These are phyloP conservation scores for Arthrobotrys entomopaga DNA, from an alignment of 2,329 filamentous ascomycete species.

Conservation along the genomic window DNA sequence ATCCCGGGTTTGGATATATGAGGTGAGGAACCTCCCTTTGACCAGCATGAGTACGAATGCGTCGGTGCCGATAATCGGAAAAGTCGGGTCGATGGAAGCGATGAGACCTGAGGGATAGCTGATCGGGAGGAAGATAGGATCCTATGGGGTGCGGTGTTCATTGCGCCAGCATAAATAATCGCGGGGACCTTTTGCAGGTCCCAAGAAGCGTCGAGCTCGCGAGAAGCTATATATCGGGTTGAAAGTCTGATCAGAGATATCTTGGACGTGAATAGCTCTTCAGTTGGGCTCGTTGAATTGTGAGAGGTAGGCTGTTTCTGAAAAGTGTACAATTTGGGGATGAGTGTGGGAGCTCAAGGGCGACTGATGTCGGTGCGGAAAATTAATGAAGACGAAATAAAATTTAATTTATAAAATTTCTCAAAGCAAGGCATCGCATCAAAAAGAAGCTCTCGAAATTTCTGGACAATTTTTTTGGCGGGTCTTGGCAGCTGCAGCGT, in stretches of 20 bases:
- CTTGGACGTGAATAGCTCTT: neutral
- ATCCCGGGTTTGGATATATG: neutral
- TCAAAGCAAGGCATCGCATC: too few relatives aligned
- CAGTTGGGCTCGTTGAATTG: too few relatives aligned
- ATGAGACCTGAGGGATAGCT: constrained; percentile 21
- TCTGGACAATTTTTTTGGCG: constrained; percentile 47
- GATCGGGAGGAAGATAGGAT: constrained; percentile 42
- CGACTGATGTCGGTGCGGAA: neutral
- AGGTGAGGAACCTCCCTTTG: constrained; percentile 1
- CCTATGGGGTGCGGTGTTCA: constrained; percentile 43
- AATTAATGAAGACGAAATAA: neutral
- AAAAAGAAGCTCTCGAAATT: constrained; percentile 38
- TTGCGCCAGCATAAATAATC: constrained; percentile 29
- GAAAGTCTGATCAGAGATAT: neutral
- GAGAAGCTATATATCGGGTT: neutral
- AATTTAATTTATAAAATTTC: too few relatives aligned
- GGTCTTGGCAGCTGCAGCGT: constrained; percentile 9
- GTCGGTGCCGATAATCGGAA: constrained; percentile 12
- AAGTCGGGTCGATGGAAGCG: constrained; percentile 4
- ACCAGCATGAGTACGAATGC: constrained; percentile 31
- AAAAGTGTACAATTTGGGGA: neutral
- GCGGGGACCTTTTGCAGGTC: constrained; percentile 15
- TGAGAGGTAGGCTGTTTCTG: too few relatives aligned
- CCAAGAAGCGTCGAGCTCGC: neutral
- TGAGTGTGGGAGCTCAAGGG: neutral